phyloP scores from a whole-genome alignment of 2,329 filamentous ascomycete species.

The Coniochaeta prunicola region DNA sequence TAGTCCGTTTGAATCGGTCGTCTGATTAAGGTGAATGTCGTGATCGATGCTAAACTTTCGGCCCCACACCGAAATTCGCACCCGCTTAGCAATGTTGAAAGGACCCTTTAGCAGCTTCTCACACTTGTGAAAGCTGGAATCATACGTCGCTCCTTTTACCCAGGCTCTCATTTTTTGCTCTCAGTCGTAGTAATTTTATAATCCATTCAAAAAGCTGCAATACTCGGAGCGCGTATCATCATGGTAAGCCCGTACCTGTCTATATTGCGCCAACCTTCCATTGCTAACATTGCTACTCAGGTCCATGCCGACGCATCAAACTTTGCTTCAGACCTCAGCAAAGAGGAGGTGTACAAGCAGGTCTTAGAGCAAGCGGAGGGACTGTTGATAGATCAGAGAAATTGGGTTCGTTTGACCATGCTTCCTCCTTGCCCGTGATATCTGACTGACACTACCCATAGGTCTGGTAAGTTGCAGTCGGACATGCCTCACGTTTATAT shows the following conservation, averaged over 20 bases:
- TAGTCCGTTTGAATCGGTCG: too few relatives aligned
- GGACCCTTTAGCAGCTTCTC: too few relatives aligned
- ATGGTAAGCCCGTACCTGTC: background rate
- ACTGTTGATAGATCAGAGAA: conserved; percentile 65
- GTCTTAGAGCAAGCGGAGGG: conserved; percentile 63
- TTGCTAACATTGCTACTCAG: conserved; percentile 25
- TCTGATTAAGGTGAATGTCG: background rate
- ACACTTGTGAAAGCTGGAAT: too few relatives aligned
- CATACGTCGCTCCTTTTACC: too few relatives aligned
- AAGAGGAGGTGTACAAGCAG: conserved; percentile 67
- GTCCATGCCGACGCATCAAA: conserved; percentile 75
- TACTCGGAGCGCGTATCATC: background rate
- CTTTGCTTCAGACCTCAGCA: conserved; percentile 59
- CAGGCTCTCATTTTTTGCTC: too few relatives aligned
- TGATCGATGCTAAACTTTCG: background rate
- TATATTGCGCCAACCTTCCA: background rate
- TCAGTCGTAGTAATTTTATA: too few relatives aligned
- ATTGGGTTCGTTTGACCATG: conserved; percentile 54
- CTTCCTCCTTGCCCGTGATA: background rate
- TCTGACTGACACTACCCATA: conserved; percentile 11
- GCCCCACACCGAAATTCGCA: background rate
- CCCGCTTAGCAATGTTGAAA: background rate
- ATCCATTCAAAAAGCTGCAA: too few relatives aligned
- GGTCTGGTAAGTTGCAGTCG: conserved; percentile 36
- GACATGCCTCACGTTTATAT: too few relatives aligned